These are phyloP conservation scores for Rhynchospora pubera DNA, from an alignment of 176 grass and related monocot genomes.

Conservation along the genomic window DNA sequence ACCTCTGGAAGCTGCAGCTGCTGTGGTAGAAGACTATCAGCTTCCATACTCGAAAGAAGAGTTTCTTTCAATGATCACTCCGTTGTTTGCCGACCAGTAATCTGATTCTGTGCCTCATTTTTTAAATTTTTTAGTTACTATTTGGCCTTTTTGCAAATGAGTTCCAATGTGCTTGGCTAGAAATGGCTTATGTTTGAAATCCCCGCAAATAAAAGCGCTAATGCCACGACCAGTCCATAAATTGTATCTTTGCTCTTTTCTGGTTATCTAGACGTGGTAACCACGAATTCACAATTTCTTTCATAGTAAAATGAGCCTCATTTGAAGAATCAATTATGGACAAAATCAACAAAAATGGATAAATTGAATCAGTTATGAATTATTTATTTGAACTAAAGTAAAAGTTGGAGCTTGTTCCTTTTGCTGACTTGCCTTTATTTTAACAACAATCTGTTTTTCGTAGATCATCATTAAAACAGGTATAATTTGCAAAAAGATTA, in stretches of 20 bases:
- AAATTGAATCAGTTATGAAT: background rate
- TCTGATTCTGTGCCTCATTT: slow-evolving; percentile 5
- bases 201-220: background rate
- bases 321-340: background rate
- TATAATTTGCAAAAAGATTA: too few relatives aligned
- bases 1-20: slow-evolving; percentile 62
- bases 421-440: background rate
- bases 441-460: background rate
- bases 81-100: slow-evolving; percentile 78
- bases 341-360: background rate
- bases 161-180: background rate
- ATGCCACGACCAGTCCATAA: too few relatives aligned
- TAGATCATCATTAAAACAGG: background rate
- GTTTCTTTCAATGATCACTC: slow-evolving; percentile 59
- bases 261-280: background rate
- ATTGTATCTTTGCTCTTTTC: background rate
- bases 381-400: background rate
- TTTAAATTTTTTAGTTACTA: slow-evolving; percentile 11
- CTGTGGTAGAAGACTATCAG: slow-evolving; percentile 66
- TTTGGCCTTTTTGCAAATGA: slow-evolving; percentile 1
- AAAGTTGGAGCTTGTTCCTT: background rate
- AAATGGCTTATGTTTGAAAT: background rate
- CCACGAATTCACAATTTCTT: background rate
- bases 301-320: background rate
- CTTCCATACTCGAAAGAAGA: slow-evolving; percentile 84